A percentile compares a stretch with the other conserved stretches of the same genome.
Conservation (phyloP, 768 basidiomycete genomes). For the Russula emetica region DNA sequence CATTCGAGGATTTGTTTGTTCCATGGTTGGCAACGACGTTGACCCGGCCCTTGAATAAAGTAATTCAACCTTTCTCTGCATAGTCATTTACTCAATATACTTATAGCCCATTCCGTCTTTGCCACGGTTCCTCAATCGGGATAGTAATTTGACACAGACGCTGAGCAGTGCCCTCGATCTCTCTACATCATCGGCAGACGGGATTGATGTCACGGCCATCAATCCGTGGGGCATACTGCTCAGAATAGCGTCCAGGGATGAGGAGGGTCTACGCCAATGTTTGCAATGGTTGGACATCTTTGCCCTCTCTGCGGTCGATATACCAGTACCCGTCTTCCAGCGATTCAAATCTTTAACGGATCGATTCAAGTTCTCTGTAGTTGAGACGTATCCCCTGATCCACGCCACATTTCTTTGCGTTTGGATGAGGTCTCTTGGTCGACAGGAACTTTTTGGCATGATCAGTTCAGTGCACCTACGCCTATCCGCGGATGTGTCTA, state of each 20-base stretch:
- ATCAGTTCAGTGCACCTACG: conserved; percentile 48
- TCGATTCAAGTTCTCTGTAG: conserved; percentile 39
- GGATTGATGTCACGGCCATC: conserved; percentile 32
- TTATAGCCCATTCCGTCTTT: conserved; percentile 50
- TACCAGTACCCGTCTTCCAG: conserved; percentile 49
- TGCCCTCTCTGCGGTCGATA: conserved; percentile 59
- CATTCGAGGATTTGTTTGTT: conserved; percentile 55
- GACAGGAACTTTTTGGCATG: conserved; percentile 52
- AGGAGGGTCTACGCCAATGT: conserved; percentile 43
- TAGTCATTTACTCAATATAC: conserved; percentile 9
- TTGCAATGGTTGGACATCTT: conserved; percentile 59
- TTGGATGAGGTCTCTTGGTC: conserved; percentile 58
- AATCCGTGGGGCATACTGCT: conserved; percentile 57
- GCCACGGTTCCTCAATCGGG: conserved; percentile 54
- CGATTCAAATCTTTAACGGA: conserved; percentile 44
- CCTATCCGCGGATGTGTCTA: conserved; percentile 40
- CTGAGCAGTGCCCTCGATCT: conserved; percentile 38
- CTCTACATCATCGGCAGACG: conserved; percentile 33
- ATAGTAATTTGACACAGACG: conserved; percentile 43
- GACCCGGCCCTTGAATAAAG: conserved; percentile 38
- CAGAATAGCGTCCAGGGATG: conserved; percentile 41
- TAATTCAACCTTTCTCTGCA: conserved; percentile 30
- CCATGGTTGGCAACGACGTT: conserved; percentile 54
- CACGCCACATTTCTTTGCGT: conserved; percentile 51
- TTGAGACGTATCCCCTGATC: conserved; percentile 48